A percentile compares a stretch with the other conserved stretches of the same genome.
Conservation (phyloP, 495 filamentous ascomycete species). For the Bathelium albidoporum region DNA sequence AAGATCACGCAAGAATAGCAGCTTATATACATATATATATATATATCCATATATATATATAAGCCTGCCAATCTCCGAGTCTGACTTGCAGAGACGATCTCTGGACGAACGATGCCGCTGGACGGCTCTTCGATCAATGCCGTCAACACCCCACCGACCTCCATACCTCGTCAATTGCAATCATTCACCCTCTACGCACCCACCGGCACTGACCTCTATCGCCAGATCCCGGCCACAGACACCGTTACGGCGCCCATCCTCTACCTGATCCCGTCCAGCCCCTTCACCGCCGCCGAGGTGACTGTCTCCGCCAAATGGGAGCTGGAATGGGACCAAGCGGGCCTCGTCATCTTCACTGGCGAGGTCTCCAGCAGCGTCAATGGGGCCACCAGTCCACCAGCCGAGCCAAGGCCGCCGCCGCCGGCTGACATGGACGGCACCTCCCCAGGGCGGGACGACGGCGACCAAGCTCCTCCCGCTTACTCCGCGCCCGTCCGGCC, state of each 20-base stretch:
- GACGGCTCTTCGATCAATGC: conserved; percentile 42
- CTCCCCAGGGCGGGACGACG: not conserved
- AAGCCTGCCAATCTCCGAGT: not conserved
- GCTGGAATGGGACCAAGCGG: conserved; percentile 54
- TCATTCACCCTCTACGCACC: conserved; percentile 47
- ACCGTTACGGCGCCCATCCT: conserved; percentile 48
- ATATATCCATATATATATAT: not conserved
- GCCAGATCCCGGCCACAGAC: conserved; percentile 46
- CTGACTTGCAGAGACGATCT: conserved; percentile 5
- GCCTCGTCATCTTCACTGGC: conserved; percentile 45
- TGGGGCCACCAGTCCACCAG: not conserved
- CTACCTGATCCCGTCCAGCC: conserved; percentile 43
- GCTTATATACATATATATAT: not conserved
- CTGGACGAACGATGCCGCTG: conserved; percentile 35
- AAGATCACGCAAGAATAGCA: too few relatives aligned
- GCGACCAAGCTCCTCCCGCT: conserved; percentile 18
- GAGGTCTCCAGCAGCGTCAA: conserved; percentile 20
- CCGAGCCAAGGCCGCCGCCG: not conserved
- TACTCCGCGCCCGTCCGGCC: conserved; percentile 22
- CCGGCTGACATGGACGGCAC: not conserved
- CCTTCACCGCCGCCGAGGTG: conserved; percentile 49
- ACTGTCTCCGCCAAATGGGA: conserved; percentile 50
- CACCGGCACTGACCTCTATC: conserved; percentile 40
- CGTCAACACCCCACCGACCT: conserved; percentile 39
- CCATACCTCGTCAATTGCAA: conserved; percentile 45